These are phyloP conservation scores for Postia placenta DNA, from an alignment of 768 basidiomycete species.

Conservation along the genomic window DNA sequence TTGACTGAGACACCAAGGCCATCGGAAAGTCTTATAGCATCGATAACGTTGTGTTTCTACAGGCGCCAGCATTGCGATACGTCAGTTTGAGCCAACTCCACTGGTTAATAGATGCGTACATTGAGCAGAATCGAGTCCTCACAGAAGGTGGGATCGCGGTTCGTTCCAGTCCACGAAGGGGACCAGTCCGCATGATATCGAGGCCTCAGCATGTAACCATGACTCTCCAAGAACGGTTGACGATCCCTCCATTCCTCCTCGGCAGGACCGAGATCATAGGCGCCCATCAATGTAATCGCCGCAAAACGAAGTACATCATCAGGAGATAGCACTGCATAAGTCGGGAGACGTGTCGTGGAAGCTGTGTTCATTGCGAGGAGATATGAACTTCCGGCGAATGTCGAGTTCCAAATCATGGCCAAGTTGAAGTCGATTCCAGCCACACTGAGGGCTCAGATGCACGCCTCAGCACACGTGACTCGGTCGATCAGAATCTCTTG, in stretches of 20 bases:
- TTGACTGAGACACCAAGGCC: slow-evolving; percentile 14
- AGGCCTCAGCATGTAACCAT: slow-evolving; percentile 16
- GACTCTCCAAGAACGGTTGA: slow-evolving; percentile 4
- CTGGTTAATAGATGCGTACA: neutral
- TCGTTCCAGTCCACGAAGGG: slow-evolving; percentile 12
- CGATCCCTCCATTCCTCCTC: slow-evolving; percentile 12
- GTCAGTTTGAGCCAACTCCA: neutral
- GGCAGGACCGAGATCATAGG: slow-evolving; percentile 2
- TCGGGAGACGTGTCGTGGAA: slow-evolving; percentile 7
- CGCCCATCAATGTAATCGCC: neutral
- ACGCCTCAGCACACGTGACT: neutral
- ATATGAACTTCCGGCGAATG: neutral
- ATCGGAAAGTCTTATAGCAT: slow-evolving; percentile 10
- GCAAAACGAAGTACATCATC: neutral
- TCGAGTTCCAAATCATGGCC: neutral
- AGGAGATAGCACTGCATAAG: slow-evolving; percentile 2
- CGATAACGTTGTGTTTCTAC: slow-evolving; percentile 10
- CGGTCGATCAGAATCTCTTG: neutral
- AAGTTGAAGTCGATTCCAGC: neutral
- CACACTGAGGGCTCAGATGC: too few relatives aligned
- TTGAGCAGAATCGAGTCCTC: slow-evolving; percentile 13
- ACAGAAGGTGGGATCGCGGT: slow-evolving; percentile 6
- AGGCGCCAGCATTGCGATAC: neutral
- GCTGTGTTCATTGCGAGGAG: neutral
- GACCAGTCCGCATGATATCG: slow-evolving; percentile 10